Conservation (phyloP, 208 protist species). For the Leishmania braziliensis region DNA sequence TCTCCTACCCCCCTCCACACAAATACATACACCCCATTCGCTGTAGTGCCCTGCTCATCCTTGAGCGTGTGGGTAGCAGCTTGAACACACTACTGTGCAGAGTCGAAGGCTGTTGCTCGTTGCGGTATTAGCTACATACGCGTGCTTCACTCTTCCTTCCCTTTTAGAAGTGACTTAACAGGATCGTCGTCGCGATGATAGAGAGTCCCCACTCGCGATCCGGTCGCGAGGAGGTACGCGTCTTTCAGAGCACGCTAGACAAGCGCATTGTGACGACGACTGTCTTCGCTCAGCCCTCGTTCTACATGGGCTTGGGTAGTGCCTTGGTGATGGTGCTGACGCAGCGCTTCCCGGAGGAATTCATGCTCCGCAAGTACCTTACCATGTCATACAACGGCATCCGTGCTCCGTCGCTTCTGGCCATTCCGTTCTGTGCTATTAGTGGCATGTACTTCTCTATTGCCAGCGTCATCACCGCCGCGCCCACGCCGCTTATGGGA, state of each 20-base stretch:
- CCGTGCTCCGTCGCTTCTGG: slow-evolving; percentile 62
- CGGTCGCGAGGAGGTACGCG: slow-evolving; percentile 61
- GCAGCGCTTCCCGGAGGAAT: slow-evolving; percentile 83
- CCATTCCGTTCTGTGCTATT: slow-evolving; percentile 81
- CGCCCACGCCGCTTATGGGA: slow-evolving; percentile 54
- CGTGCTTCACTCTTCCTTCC: slow-evolving; percentile 1
- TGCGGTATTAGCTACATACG: not conserved
- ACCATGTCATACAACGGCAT: slow-evolving; percentile 85
- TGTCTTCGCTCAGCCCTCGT: slow-evolving; percentile 77
- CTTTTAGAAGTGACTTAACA: not conserved
- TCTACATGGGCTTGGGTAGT: slow-evolving; percentile 81
- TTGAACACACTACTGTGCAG: not conserved
- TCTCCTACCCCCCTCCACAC: not conserved
- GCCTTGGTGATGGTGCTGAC: slow-evolving; percentile 78
- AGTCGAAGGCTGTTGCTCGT: not conserved
- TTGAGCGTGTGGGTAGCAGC: not conserved
- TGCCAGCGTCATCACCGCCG: slow-evolving; percentile 68
- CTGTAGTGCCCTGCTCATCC: not conserved
- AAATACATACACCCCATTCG: not conserved
- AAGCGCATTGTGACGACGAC: slow-evolving; percentile 67
- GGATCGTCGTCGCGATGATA: not conserved
- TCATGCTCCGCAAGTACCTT: slow-evolving; percentile 72
- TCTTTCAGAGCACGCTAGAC: slow-evolving; percentile 82
- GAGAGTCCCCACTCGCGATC: slow-evolving; percentile 8
- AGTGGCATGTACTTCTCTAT: slow-evolving; percentile 73